Evolutionary conservation across 352 stramenopile species (phyloP), one percentile per base, ranked within the genome.

Genomic region (Phytophthora multivora): DNA sequence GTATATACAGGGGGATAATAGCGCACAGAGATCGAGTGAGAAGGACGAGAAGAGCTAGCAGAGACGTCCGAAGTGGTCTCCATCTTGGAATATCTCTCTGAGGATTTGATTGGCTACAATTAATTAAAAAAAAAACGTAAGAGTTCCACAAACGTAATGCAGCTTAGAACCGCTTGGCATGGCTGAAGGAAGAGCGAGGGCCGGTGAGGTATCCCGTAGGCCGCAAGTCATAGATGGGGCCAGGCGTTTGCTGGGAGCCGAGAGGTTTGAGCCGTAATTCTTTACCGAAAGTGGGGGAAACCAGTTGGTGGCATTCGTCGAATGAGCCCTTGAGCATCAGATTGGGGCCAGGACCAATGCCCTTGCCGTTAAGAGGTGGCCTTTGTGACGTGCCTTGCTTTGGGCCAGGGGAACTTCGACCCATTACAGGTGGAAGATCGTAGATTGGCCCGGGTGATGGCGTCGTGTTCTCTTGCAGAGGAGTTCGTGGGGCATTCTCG

Each of bases 361-460:
- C 75, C 45, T 79, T 90, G 28, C 70, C 75, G 53, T 72, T 73
- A 16, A 95, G 65, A 15, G 80, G 77, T 13, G 66, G 73, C 1
- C 86, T 80, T 45, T 77, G 71, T 15, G 82, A 71, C 5, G 77
- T 86, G 36, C 82, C 83, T 61, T 91, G 88, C 56, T 89, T 90
- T 33, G 80, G 60, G 9, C 77, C 77, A 8, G 68, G 48, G 3
- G 59, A 64, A 1, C 68, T 65, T 39, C 59, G 67, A 35, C 83
- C 77, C 28, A 88, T 74, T 2, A 76, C 63, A 11, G 72, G 70
- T 4, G 77, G 72, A 5, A 92, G 63, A 21, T 92, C 79, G 62
- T 95, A 95, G 51, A 95, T 87, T 4, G 86, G 84, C 0, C 84
- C 86, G 2, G 86, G 84, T 11, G 79, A 90, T 15, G 80, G 75